Evolutionary conservation across 345 rosid species (phyloP).

Genomic region (Brassica rapa): DNA sequence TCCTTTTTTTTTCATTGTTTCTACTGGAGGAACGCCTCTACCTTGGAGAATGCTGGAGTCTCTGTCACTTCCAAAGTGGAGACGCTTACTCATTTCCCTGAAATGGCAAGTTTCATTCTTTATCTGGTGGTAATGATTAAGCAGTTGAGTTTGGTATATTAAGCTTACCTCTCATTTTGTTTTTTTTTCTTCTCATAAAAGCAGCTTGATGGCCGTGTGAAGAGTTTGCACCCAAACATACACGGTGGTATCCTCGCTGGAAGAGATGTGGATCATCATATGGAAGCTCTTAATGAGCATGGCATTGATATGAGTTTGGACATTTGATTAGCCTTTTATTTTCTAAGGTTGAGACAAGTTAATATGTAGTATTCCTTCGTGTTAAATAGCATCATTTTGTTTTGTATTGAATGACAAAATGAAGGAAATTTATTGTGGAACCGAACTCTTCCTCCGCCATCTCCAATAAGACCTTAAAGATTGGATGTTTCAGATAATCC

Average conservation of each 20-base stretch:
- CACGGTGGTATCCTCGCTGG: conserved; percentile 96
- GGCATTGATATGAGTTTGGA: conserved; percentile 62
- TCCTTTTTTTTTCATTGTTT: conserved; percentile 50
- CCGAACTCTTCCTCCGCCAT: conserved; percentile 62
- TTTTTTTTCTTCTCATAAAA: conserved; percentile 14
- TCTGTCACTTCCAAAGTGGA: conserved; percentile 83
- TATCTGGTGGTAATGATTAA: too few relatives aligned
- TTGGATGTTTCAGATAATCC: conserved; percentile 53
- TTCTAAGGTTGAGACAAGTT: not conserved
- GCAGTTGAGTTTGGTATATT: not conserved
- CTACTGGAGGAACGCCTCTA: conserved; percentile 97
- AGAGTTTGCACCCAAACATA: conserved; percentile 84
- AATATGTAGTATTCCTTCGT: not conserved
- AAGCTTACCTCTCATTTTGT: not conserved
- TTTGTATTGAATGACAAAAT: conserved; percentile 40
- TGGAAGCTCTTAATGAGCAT: conserved; percentile 78
- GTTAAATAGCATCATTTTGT: conserved; percentile 11
- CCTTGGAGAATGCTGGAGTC: conserved; percentile 75
- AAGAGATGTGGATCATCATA: conserved; percentile 83
- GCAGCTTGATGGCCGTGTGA: conserved; percentile 98
- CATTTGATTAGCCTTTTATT: not conserved
- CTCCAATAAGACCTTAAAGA: conserved; percentile 21
- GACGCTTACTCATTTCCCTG: conserved; percentile 42
- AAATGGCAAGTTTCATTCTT: too few relatives aligned
- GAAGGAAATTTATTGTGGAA: conserved; percentile 40